These are phyloP conservation scores for Neurospora sp. DNA, from an alignment of 495 filamentous ascomycete species.

Conservation along the genomic window DNA sequence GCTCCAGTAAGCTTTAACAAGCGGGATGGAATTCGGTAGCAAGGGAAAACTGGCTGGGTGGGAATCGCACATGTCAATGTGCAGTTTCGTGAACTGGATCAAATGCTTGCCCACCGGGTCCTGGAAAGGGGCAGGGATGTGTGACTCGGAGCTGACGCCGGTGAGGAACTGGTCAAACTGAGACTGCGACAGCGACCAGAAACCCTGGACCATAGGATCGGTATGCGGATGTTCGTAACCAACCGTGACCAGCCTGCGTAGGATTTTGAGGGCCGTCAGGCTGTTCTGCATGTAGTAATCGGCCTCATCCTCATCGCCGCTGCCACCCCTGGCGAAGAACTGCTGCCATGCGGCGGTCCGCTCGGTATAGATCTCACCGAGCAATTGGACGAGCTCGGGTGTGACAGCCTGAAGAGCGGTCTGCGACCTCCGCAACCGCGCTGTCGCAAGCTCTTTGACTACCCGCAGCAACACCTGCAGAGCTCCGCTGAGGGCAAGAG, in stretches of 20 bases:
- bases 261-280: constrained; percentile 63
- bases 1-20: constrained; percentile 75
- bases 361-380: constrained; percentile 66
- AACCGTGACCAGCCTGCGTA: constrained; percentile 67
- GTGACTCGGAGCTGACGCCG: constrained; percentile 38
- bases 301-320: constrained; percentile 45
- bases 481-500: constrained; percentile 52
- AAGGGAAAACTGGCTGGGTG: constrained; percentile 74
- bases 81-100: constrained; percentile 81
- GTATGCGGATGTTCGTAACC: constrained; percentile 79
- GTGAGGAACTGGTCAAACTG: constrained; percentile 63
- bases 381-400: constrained; percentile 67
- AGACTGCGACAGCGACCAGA: constrained; percentile 62
- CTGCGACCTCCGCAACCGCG: constrained; percentile 58
- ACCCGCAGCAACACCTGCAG: constrained; percentile 72
- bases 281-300: constrained; percentile 61
- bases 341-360: constrained; percentile 62
- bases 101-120: constrained; percentile 70
- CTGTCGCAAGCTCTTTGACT: constrained; percentile 81
- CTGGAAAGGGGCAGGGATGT: constrained; percentile 33
- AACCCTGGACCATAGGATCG: constrained; percentile 57
- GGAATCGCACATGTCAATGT: constrained; percentile 65
- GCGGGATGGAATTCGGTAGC: constrained; percentile 62
- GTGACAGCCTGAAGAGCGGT: constrained; percentile 62
- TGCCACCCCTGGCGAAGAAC: constrained; percentile 36